Base-by-base conservation (phyloP, 352 stramenopile genomes). In the Phytophthora quininea region DNA sequence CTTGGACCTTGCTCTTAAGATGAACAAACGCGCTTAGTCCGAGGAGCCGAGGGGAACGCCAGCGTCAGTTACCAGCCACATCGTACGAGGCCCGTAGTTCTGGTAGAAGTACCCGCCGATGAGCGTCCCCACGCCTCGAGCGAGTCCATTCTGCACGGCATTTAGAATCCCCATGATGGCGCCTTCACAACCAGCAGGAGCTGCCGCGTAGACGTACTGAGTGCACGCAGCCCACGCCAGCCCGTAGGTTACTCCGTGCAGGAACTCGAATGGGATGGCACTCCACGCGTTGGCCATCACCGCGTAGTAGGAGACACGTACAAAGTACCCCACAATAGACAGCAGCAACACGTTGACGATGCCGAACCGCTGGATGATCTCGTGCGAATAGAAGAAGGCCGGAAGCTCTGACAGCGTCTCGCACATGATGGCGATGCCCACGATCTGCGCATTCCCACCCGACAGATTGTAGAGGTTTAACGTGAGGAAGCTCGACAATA, bases 401-500 rank as follows among this genome's bases (percentile, higher is more conserved):
- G 87, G 87, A 4, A 95, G 66, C 70, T 95, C 87, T 11, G 85
- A 93, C 9, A 79, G 67, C 3, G 87, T 95, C 73, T 95, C 84
- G 58, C 84, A 91, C 77, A 89, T 75, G 56, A 92, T 93, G 12
- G 82, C 85, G 8, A 92, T 73, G n/a, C 87, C 85, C 37, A 95
- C 88, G 61, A 95, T 92, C 62, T 89, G 71, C 37, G 85, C 73
- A 49, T 91, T 89, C 31, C 79, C 52, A 37, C 73, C 77, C 57
- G 82, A 92, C 14, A 95, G 67, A 54, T 93, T 92, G 75, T 91
- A 93, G 27, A 95, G 66, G 52, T 95, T 89, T 42, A 95, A 69
- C 31, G 82, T 90, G 52, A 95, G 80, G 64, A 92, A 95, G 73
- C 82, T 92, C n/a, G 80, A 90, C 48, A 95, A 69, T 54, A 92